Conservation (phyloP, 2,329 filamentous ascomycete genomes). For the Chrysosporium keratinophilum region DNA sequence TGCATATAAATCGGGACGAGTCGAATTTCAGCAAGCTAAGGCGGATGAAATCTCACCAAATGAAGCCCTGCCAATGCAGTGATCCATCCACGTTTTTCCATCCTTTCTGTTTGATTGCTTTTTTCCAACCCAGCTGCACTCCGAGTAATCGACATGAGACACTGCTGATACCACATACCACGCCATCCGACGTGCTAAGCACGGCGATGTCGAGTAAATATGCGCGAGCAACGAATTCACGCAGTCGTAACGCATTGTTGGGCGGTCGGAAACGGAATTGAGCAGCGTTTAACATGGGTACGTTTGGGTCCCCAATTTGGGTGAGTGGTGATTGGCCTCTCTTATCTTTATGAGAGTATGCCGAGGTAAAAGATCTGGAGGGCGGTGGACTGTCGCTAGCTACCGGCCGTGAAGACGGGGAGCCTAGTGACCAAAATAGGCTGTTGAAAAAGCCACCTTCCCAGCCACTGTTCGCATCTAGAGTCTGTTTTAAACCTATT, state of each 20-base stretch:
- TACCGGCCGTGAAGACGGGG: constrained; percentile 34
- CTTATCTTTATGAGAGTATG: constrained; percentile 5
- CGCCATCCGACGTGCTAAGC: constrained; percentile 53
- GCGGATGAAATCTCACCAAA: constrained; percentile 16
- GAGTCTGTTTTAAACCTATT: constrained; percentile 18
- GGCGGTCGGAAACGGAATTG: constrained; percentile 23
- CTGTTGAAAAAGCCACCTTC: constrained; percentile 76
- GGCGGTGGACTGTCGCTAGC: constrained; percentile 25
- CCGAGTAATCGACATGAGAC: constrained; percentile 59
- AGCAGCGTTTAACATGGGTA: background rate
- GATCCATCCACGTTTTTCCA: constrained; percentile 76
- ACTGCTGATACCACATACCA: constrained; percentile 64
- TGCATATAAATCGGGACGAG: too few relatives aligned
- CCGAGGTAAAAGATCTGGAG: constrained; percentile 16
- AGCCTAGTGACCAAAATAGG: constrained; percentile 70
- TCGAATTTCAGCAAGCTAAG: too few relatives aligned
- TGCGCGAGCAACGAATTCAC: constrained; percentile 66
- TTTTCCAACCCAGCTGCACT: constrained; percentile 80
- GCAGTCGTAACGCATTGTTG: constrained; percentile 49
- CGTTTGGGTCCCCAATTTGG: background rate
- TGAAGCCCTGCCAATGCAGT: constrained; percentile 48
- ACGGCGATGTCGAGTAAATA: constrained; percentile 74
- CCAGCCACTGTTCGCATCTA: constrained; percentile 72
- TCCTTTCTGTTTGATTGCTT: constrained; percentile 36
- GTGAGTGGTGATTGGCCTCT: background rate